phyloP scores from a whole-genome alignment of 345 rosid genomes.

The Populus euphratica region DNA sequence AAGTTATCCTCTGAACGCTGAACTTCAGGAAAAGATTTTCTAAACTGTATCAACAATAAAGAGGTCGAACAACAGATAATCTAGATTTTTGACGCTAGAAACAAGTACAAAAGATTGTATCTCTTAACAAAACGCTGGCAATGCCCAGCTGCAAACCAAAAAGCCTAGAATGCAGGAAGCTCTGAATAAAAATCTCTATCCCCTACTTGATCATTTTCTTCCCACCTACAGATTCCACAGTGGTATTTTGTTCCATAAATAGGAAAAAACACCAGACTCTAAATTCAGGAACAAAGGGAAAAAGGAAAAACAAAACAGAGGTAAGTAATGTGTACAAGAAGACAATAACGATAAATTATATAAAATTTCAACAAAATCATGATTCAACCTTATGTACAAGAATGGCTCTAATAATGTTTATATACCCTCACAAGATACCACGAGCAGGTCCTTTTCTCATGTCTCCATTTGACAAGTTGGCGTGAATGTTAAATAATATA shows the following conservation, averaged over 20 bases:
- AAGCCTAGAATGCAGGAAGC: no score
- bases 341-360: not conserved
- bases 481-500: not conserved
- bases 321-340: not conserved
- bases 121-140: no score
- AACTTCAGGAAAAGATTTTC: no score
- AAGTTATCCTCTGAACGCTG: no score
- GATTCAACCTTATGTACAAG: conserved; percentile 19
- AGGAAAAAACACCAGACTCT: not conserved
- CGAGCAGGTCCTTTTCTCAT: not conserved
- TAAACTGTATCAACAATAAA: no score
- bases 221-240: conserved; percentile 2
- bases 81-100: no score
- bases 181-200: no score
- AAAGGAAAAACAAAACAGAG: not conserved
- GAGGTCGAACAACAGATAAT: no score
- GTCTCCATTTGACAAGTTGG: not conserved
- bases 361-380: conserved; percentile 17
- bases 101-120: no score
- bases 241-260: not conserved
- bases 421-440: conserved; percentile 1
- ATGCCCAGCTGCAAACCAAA: no score
- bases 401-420: conserved; percentile 3
- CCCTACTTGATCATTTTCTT: not conserved
- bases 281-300: not conserved